Evolutionary conservation across 1,139 yeast genomes (phyloP), one percentile per base, ranked within the genome.

Genomic region (Sugiyamaella novakii): DNA sequence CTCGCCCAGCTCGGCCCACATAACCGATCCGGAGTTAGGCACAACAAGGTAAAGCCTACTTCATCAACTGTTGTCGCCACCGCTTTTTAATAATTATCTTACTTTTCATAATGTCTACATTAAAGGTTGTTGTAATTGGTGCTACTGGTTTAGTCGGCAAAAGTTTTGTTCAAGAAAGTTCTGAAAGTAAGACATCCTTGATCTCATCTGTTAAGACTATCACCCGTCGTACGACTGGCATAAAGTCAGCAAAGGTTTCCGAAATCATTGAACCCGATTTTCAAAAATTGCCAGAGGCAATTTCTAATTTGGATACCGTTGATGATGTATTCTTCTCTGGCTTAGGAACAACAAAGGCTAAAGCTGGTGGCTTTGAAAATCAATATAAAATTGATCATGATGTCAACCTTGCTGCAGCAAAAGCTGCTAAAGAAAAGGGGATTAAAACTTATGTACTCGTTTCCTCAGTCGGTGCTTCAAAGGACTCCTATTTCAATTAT

Each of bases 81-180:
- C n/a, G n/a, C n/a, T n/a, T n/a, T n/a, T n/a, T n/a, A n/a, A n/a
- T n/a, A n/a, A n/a, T n/a, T n/a, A n/a, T n/a, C n/a, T n/a, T n/a
- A 22, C 25, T 36, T 5, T 21, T 10, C n/a, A 42, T 14, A 21
- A 41, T 43, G 47, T 21, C 47, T 5, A 24, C 25, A 22, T 17
- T 48, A 12, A 48, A 48, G 11, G 22, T 44, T 3, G 15, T 48
- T 35, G 46, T 39, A 6, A 21, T 48, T n/a, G 51, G 51, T n/a
- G 51, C 48, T 19, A 48, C 51, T 5, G 51, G 51, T 12, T 29
- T 48, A 19, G 45, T 39, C n/a, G 51, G 51, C 5, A 38, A 29
- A 29, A 8, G 24, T 10, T 48, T 38, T 40, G 46, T 48, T 15
- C 38, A 43, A 28, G 45, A 43, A 31, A 37, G 42, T 15, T 40